Percentiles rank a stretch among this genome's conserved stretches.
Conservation (phyloP, 306 rosid genomes). For the Vigna nakashimae region DNA sequence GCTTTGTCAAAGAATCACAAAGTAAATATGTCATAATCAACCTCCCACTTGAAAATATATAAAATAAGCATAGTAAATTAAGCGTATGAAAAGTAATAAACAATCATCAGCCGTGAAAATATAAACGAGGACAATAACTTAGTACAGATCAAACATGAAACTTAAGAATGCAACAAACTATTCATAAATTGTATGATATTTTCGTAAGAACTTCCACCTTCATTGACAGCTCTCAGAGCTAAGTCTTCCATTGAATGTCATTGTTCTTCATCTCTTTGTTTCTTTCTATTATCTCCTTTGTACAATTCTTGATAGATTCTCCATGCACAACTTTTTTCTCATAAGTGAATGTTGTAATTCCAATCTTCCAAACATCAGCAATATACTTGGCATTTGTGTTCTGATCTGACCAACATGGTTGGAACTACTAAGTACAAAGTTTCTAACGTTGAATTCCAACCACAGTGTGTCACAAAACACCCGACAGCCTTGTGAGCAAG, state of each 20-base stretch:
- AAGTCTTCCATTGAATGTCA: slow-evolving; percentile 9
- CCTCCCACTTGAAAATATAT: too few species aligned
- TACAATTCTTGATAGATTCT: not conserved
- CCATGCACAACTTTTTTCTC: not conserved
- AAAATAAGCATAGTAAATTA: too few species aligned
- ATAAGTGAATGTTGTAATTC: not conserved
- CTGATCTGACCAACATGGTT: not conserved
- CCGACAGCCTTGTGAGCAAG: not conserved
- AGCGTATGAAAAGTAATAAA: too few species aligned
- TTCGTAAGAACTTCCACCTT: slow-evolving; percentile 29
- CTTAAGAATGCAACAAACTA: not conserved
- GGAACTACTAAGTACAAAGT: not conserved
- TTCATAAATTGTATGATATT: not conserved
- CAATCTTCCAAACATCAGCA: not conserved
- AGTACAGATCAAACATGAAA: not conserved
- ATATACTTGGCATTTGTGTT: not conserved
- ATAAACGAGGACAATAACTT: too few species aligned
- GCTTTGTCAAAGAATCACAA: too few species aligned
- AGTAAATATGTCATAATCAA: too few species aligned
- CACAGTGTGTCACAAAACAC: not conserved
- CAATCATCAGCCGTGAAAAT: too few species aligned
- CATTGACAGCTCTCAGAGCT: not conserved
- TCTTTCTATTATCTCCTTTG: slow-evolving; percentile 4
- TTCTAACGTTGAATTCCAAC: not conserved
- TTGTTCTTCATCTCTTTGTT: slow-evolving; percentile 15